Base-by-base conservation (phyloP, 2,329 filamentous ascomycete species). In the Monilinia fructigena region DNA sequence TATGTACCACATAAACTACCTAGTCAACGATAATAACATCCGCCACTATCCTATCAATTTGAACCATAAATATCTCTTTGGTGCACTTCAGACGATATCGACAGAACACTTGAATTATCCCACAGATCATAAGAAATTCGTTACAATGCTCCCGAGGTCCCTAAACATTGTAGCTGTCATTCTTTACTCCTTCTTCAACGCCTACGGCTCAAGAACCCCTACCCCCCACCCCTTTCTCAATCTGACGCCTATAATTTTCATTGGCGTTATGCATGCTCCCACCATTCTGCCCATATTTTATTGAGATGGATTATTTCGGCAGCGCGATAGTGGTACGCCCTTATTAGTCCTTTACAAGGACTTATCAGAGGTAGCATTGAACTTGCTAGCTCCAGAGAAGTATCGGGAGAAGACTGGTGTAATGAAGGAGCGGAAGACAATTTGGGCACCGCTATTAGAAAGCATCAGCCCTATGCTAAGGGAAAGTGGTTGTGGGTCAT, bases 391-490 rank as follows among this genome's bases (percentile, higher is more conserved):
- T 72, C 80, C 76, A 53, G 79, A 76, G 85, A 98, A 99, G 88
- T 97, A 96, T 80, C 93, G 92, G 79, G 92, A 86, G 78, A 98
- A 90, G 75, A 96, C 87, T 74, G 95, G 95, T 78, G 91, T 88
- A 78, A 99, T 81, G 86, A 98, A 92, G 71, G 93, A 97, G 80
- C 92, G 90, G 91, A 98, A 99, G 82, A 99, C 85, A 77, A 98
- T 82, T 80, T 98, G 93, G 76, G 95, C 94, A 78, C 95, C 95
- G 78, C 95, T 98, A 71, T 60, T 71, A 50, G 48, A 35, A 23
- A 50, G 71, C 77, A 38, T 71, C 66, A 72, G 65, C 40, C 10
- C 35, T 35, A 12, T 50, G 38, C 11, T 14, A 7, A 45, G 31
- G 23, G 47, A 7, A 23, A 16, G 18, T 20, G 20, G 23, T 50